Evolutionary conservation across 176 grass and related monocot species (phyloP).

Genomic region (Pontederia paniculata): DNA sequence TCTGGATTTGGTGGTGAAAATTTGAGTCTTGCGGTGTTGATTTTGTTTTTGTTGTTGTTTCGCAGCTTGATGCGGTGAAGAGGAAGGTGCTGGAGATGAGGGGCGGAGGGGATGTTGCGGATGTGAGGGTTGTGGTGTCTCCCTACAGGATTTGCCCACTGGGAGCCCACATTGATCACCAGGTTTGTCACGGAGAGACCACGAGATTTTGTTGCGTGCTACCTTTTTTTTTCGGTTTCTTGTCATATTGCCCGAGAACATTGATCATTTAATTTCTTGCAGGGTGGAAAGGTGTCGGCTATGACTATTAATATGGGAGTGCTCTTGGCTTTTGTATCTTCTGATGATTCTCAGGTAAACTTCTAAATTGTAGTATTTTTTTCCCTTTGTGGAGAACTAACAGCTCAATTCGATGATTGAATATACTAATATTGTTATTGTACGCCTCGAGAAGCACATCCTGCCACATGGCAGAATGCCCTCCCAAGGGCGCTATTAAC

Average conservation of each 20-base stretch:
- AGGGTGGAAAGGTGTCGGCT: conserved; percentile 80
- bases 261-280: conserved; percentile 7
- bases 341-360: conserved; percentile 52
- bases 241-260: not conserved
- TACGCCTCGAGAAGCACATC: too few relatives aligned
- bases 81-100: conserved; percentile 55
- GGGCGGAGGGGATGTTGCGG: conserved; percentile 26
- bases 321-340: conserved; percentile 75
- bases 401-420: too few relatives aligned
- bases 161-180: conserved; percentile 88
- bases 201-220: not conserved
- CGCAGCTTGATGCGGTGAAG: conserved; percentile 50
- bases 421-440: too few relatives aligned
- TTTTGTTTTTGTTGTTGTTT: not conserved
- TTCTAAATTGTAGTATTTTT: conserved; percentile 8
- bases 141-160: conserved; percentile 95
- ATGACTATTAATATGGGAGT: conserved; percentile 92
- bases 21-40: not conserved
- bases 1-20: too few relatives aligned
- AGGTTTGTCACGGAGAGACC: conserved; percentile 29
- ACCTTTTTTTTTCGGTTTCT: not conserved
- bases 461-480: too few relatives aligned
- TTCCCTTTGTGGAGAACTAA: not conserved
- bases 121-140: conserved; percentile 63
- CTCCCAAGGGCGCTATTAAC: too few relatives aligned